Base-by-base conservation (phyloP, 768 basidiomycete species). In the Mycena latifolia region DNA sequence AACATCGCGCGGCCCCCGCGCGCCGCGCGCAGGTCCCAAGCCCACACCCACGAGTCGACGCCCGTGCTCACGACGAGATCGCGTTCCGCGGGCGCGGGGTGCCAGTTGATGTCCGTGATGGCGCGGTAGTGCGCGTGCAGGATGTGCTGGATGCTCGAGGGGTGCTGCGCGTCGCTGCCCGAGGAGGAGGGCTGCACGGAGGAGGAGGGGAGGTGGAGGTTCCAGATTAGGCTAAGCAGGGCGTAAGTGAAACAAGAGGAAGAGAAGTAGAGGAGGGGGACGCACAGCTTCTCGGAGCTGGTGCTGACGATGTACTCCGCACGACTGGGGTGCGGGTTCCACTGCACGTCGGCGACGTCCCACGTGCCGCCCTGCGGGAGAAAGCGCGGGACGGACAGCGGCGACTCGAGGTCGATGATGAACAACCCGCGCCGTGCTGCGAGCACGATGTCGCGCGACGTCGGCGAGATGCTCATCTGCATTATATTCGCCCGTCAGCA, bases 21-120 rank as follows among this genome's bases (percentile, higher is more conserved):
- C 9, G 69, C 69, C 0, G 65, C 84, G 46, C 94, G 84, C 25
- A 99, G 73, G 76, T 99, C 98, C 96, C 97, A 99, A 17, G 90
- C 89, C 90, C 94, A 93, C 22, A 98, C 77, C 89, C 96, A 98
- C 0, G 96, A 91, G 74, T 99, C 98, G 55, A 99, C 92, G 0
- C 94, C 58, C 0, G 92, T 95, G 51, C 96, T 97, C 2, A 92
- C 91, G 20, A 99, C 92, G 15, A 89, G 82, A 63, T 98, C 89
- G 6, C 92, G 92, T 71, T 96, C 91, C 5, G 86, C 85, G 0
- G 92, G 91, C 2, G 87, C 85, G 0, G 92, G 93, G 72, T 95
- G 94, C 97, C 97, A 99, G 74, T 99, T 99, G 74, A 99, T 94
- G 74, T 99, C 98, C 4, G 98, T 98, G 58, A 99, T 96, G 6